A percentile compares a stretch with the other conserved stretches of the same genome.
These are phyloP conservation scores for Petasospora fabianii DNA, from an alignment of 1,139 yeast species.

Conservation along the genomic window DNA sequence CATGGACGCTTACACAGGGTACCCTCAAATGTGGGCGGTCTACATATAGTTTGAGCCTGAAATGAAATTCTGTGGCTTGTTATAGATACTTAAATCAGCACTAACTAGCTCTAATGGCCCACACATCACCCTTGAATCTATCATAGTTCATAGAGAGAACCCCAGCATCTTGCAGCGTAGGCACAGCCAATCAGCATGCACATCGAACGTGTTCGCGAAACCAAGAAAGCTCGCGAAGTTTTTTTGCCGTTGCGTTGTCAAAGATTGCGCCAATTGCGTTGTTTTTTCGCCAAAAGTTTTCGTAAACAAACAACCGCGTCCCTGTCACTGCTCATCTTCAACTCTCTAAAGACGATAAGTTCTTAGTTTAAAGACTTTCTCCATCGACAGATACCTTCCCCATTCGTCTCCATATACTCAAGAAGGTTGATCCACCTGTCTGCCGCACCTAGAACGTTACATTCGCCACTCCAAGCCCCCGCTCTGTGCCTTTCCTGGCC, in stretches of 20 bases:
- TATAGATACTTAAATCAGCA: no score
- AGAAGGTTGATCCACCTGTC: no score
- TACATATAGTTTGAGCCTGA: no score
- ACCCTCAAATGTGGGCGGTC: no score
- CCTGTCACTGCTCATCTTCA: background rate
- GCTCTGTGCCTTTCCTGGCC: no score
- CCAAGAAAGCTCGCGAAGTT: background rate
- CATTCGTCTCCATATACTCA: background rate
- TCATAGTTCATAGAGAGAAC: constrained; percentile 10
- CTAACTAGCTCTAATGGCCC: background rate
- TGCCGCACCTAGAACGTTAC: no score
- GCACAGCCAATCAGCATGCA: background rate
- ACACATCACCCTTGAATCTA: background rate
- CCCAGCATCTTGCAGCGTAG: background rate
- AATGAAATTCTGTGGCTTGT: no score
- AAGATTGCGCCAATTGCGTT: constrained; percentile 1
- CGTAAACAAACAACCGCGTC: constrained; percentile 11
- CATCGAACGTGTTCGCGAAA: background rate
- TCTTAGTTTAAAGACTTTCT: background rate
- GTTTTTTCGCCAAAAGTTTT: constrained; percentile 13
- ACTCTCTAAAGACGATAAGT: background rate
- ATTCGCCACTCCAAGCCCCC: no score
- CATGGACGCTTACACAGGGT: constrained; percentile 49
- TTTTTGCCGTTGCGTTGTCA: background rate
- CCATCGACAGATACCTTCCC: background rate